These are phyloP conservation scores for Ophiostoma quercus DNA, from an alignment of 2,329 filamentous ascomycete species.

Conservation along the genomic window DNA sequence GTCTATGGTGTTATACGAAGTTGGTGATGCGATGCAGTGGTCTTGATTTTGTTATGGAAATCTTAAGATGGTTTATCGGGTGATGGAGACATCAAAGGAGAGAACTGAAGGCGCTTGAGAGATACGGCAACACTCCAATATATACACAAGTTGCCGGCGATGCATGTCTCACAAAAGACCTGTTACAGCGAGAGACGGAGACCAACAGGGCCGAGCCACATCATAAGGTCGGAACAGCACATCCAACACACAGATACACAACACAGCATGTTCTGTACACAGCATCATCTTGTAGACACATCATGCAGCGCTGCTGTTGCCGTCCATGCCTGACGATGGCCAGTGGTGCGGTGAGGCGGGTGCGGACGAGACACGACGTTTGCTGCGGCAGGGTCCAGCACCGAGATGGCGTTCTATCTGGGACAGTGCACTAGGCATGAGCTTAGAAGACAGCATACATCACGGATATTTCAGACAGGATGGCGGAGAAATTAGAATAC, in stretches of 20 bases:
- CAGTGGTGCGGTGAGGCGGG: neutral
- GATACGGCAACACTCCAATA: neutral
- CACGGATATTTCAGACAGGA: neutral
- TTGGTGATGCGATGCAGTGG: neutral
- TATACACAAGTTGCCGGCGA: neutral
- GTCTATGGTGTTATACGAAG: neutral
- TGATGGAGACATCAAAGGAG: neutral
- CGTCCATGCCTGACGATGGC: neutral
- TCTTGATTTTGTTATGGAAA: no score
- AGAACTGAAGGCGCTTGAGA: neutral
- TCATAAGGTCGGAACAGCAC: neutral
- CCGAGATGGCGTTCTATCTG: neutral
- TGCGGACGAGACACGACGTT: neutral
- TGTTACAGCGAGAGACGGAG: slow-evolving; percentile 2
- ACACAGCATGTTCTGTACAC: neutral
- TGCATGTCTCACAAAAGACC: slow-evolving; percentile 3
- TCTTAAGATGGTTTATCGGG: neutral
- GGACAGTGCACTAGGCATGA: neutral
- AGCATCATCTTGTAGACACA: neutral
- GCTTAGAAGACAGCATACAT: neutral
- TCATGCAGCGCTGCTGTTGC: neutral
- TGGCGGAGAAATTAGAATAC: neutral
- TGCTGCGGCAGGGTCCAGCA: neutral
- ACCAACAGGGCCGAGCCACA: slow-evolving; percentile 9
- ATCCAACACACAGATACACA: neutral